A percentile compares a stretch with the other conserved stretches of the same genome.
These are phyloP conservation scores for Dittrichia graveolens DNA, from an alignment of 129 eudicot genomes.

Conservation along the genomic window DNA sequence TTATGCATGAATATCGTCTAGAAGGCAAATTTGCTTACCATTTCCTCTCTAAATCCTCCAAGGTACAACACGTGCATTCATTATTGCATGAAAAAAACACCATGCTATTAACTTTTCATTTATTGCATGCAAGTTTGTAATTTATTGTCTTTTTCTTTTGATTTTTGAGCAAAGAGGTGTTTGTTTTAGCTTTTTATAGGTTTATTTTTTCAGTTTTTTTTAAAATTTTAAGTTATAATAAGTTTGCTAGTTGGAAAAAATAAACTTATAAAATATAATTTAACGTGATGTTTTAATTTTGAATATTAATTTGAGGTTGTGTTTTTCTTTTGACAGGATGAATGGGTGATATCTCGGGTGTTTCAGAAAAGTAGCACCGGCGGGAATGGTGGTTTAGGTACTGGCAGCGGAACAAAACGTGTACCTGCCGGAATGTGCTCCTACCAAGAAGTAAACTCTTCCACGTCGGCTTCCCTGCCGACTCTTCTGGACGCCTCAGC, in stretches of 20 bases:
- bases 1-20: slow-evolving; percentile 92
- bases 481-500: slow-evolving; percentile 59
- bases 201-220: too few relatives aligned
- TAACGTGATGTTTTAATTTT: too few relatives aligned
- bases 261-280: too few relatives aligned
- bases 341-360: slow-evolving; percentile 88
- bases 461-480: slow-evolving; percentile 61
- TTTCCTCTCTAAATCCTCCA: slow-evolving; percentile 62
- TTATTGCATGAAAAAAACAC: not conserved
- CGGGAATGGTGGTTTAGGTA: slow-evolving; percentile 16
- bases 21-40: slow-evolving; percentile 91
- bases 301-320: too few relatives aligned
- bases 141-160: too few relatives aligned
- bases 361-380: slow-evolving; percentile 55
- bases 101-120: too few relatives aligned
- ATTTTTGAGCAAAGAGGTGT: too few relatives aligned
- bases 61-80: slow-evolving; percentile 45
- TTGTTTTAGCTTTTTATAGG: too few relatives aligned
- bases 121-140: not conserved
- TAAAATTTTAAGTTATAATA: too few relatives aligned
- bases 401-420: slow-evolving; percentile 27
- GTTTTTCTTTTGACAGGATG: slow-evolving; percentile 46
- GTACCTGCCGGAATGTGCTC: slow-evolving; percentile 2
- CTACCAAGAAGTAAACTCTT: slow-evolving; percentile 54
- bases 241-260: too few relatives aligned